phyloP scores from a whole-genome alignment of 768 basidiomycete species.

The Russula earlei region DNA sequence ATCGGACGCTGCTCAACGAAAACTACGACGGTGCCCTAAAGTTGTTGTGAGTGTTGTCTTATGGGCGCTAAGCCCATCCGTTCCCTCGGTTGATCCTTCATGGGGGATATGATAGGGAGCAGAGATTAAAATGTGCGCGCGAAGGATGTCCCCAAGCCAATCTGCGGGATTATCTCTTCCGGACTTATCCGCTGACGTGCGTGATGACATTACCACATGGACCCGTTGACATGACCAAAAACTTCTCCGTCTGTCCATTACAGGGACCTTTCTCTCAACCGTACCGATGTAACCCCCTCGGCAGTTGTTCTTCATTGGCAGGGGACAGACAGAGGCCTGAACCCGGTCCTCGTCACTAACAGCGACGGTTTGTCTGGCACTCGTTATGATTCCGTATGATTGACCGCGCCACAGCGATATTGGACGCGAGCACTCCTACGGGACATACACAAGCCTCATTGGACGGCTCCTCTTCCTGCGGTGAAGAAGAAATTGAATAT shows the following conservation, averaged over 20 bases:
- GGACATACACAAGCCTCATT: not conserved
- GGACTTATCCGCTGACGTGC: not conserved
- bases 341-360: constrained; percentile 5
- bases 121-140: not conserved
- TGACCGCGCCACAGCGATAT: not conserved
- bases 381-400: not conserved
- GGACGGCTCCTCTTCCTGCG: not conserved
- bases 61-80: not conserved
- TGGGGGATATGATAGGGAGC: not conserved
- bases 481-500: not conserved
- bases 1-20: not conserved
- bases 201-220: not conserved
- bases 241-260: not conserved
- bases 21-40: not conserved
- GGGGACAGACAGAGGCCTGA: not conserved
- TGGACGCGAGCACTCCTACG: not conserved
- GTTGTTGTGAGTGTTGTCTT: not conserved
- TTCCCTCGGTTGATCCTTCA: not conserved
- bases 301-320: constrained; percentile 8
- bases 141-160: not conserved
- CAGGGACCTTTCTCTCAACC: not conserved
- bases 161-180: not conserved
- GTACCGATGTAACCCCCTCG: not conserved
- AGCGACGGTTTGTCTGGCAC: not conserved
- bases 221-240: not conserved